phyloP scores from a whole-genome alignment of 2,329 filamentous ascomycete genomes.

The Juglanconis juglandina region DNA sequence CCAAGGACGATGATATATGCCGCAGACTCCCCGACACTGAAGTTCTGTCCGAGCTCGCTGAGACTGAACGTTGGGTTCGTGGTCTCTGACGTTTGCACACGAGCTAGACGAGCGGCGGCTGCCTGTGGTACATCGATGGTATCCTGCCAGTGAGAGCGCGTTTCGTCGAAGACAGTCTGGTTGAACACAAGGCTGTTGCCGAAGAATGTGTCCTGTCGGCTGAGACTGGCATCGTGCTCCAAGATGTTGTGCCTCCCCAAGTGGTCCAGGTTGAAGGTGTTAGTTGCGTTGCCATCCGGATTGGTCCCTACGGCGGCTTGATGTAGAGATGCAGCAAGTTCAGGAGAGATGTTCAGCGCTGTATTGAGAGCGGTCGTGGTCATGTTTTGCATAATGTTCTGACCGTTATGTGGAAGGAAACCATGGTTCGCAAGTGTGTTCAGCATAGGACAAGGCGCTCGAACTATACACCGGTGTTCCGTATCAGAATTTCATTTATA shows the following conservation, averaged over 20 bases:
- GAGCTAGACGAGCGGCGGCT: slow-evolving; percentile 43
- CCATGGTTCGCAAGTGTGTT: slow-evolving; percentile 50
- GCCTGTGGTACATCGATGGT: slow-evolving; percentile 38
- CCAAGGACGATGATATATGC: slow-evolving; percentile 49
- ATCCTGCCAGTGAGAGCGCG: slow-evolving; percentile 42
- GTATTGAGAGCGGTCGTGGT: slow-evolving; percentile 35
- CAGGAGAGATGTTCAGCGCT: slow-evolving; percentile 41
- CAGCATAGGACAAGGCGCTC: slow-evolving; percentile 47
- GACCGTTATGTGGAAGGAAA: slow-evolving; percentile 45
- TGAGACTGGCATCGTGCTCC: slow-evolving; percentile 45
- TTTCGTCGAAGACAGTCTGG: slow-evolving; percentile 45
- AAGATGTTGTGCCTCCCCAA: slow-evolving; percentile 44
- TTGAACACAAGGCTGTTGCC: slow-evolving; percentile 52
- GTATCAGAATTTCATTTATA: not conserved
- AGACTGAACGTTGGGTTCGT: slow-evolving; percentile 48
- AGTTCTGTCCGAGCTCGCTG: slow-evolving; percentile 36
- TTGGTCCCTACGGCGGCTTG: slow-evolving; percentile 38
- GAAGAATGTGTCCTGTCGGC: slow-evolving; percentile 40
- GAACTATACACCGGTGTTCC: slow-evolving; percentile 22
- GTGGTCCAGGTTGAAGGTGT: slow-evolving; percentile 35
- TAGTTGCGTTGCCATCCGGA: slow-evolving; percentile 40
- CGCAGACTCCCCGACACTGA: slow-evolving; percentile 48
- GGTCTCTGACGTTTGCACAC: slow-evolving; percentile 40
- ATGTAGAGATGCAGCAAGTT: slow-evolving; percentile 39
- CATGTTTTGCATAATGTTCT: slow-evolving; percentile 36